Evolutionary conservation across 78 protist species (phyloP).

Genomic region (Capsaspora owczarzaki): DNA sequence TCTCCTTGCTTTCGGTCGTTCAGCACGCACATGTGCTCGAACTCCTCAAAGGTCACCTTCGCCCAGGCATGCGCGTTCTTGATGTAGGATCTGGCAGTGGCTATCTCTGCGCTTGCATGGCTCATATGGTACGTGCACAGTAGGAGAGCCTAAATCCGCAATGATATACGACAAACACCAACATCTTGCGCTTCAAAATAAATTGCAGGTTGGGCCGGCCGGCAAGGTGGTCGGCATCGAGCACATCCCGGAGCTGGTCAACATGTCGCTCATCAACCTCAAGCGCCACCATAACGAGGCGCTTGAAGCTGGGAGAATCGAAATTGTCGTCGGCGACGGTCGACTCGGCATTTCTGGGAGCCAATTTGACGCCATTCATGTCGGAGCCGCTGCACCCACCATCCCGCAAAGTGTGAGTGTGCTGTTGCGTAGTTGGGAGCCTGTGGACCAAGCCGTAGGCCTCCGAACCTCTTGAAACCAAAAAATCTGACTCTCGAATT

Average conservation of each 20-base stretch:
- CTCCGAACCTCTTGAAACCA: too few species aligned
- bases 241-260: conserved; percentile 6
- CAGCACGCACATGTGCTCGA: conserved; percentile 36
- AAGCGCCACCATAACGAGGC: background rate
- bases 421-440: too few species aligned
- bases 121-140: conserved; percentile 5
- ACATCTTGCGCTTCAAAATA: too few species aligned
- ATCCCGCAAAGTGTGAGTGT: conserved; percentile 20
- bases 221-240: conserved; percentile 21
- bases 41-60: background rate
- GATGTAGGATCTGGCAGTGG: conserved; percentile 42
- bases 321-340: conserved; percentile 12
- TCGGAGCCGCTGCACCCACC: conserved; percentile 43
- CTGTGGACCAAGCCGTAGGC: too few species aligned
- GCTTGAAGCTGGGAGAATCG: background rate
- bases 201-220: background rate
- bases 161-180: too few species aligned
- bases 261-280: background rate
- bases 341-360: background rate
- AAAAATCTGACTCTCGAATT: too few species aligned
- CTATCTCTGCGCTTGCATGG: conserved; percentile 18
- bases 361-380: conserved; percentile 39
- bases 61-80: conserved; percentile 5
- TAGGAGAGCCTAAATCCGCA: too few species aligned
- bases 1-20: too few species aligned